Evolutionary conservation across 768 basidiomycete species (phyloP).

Genomic region (Trametes coccinea): DNA sequence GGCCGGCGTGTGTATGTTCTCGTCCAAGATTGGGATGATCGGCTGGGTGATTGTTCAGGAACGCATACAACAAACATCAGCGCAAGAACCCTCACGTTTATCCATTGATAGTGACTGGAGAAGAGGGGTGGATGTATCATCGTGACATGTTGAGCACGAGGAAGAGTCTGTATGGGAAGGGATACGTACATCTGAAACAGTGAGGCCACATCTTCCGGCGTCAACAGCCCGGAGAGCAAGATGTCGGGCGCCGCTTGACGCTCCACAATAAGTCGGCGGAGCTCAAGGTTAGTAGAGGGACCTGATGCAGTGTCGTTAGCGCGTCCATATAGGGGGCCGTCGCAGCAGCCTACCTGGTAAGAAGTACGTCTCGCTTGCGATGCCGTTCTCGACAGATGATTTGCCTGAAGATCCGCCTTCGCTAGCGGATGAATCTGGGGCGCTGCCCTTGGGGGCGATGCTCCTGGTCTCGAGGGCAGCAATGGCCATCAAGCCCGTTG

Average conservation of each 20-base stretch:
- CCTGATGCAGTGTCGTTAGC: constrained; percentile 16
- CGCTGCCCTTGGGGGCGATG: neutral
- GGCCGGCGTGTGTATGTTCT: constrained; percentile 53
- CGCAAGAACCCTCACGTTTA: constrained; percentile 42
- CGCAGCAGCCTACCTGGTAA: constrained; percentile 25
- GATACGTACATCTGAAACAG: constrained; percentile 34
- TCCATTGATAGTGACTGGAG: constrained; percentile 38
- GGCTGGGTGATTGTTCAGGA: constrained; percentile 42
- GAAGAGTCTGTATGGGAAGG: neutral
- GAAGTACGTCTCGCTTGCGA: constrained; percentile 25
- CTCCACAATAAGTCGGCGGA: constrained; percentile 36
- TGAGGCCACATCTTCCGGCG: constrained; percentile 30
- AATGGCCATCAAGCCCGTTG: constrained; percentile 20
- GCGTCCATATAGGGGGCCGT: neutral
- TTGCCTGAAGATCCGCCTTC: constrained; percentile 1
- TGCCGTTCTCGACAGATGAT: constrained; percentile 9
- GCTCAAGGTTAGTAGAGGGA: constrained; percentile 31
- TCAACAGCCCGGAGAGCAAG: constrained; percentile 33
- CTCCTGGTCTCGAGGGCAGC: constrained; percentile 18
- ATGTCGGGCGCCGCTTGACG: constrained; percentile 35
- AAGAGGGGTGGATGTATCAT: constrained; percentile 38
- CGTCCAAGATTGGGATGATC: constrained; percentile 59
- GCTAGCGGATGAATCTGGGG: constrained; percentile 7
- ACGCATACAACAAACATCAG: constrained; percentile 8
- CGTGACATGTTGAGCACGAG: neutral